Evolutionary conservation across 148 eudicot species (phyloP).

Genomic region (Rhododendron henanense): DNA sequence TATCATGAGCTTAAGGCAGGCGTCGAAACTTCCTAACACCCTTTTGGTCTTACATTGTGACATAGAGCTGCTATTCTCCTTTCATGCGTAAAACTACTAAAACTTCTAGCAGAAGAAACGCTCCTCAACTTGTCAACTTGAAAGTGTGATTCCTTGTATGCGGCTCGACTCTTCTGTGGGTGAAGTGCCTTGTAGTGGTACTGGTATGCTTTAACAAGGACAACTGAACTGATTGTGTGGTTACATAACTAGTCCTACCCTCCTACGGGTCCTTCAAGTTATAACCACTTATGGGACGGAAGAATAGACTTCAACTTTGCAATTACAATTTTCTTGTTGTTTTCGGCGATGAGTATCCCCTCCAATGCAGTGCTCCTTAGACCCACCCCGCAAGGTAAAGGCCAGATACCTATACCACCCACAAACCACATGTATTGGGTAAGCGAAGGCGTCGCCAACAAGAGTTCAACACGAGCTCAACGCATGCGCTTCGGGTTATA

Average conservation of each 20-base stretch:
- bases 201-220: background rate
- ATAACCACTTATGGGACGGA: background rate
- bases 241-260: background rate
- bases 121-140: background rate
- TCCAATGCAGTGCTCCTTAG: background rate
- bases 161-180: background rate
- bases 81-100: background rate
- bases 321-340: background rate
- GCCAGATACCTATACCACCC: too few relatives aligned
- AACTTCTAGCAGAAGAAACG: background rate
- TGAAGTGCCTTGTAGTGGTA: background rate
- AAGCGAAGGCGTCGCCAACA: background rate
- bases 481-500: background rate
- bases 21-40: background rate
- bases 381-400: too few relatives aligned
- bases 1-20: background rate
- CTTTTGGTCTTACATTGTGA: background rate
- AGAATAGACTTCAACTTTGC: background rate
- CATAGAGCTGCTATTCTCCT: background rate
- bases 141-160: background rate
- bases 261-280: background rate
- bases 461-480: background rate
- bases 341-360: background rate
- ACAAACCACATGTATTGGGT: background rate
- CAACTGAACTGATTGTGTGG: background rate